Conservation (phyloP, 306 rosid species). For the Fragaria nilgerrensis region DNA sequence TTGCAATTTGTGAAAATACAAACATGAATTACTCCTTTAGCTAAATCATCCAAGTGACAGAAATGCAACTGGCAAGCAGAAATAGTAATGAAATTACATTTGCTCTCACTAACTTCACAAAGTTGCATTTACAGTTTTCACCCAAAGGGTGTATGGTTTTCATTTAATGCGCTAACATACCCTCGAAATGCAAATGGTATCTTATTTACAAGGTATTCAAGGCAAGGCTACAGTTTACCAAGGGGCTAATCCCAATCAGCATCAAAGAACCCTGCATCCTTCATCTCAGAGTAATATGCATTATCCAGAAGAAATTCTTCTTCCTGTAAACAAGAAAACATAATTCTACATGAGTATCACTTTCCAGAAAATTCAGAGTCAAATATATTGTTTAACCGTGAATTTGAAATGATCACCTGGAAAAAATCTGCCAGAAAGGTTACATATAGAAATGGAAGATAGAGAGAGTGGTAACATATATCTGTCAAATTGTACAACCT, state of each 20-base stretch:
- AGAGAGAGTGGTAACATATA: slow-evolving; percentile 60
- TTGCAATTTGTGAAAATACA: too few species aligned
- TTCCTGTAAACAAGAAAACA: slow-evolving; percentile 42
- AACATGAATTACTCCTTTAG: neutral
- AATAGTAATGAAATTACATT: neutral
- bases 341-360: neutral
- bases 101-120: neutral
- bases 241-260: slow-evolving; percentile 65
- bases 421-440: slow-evolving; percentile 72
- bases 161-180: neutral
- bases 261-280: slow-evolving; percentile 90
- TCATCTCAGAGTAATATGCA: slow-evolving; percentile 82
- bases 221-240: neutral
- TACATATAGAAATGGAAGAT: slow-evolving; percentile 64
- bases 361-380: neutral
- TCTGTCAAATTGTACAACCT: slow-evolving; percentile 64
- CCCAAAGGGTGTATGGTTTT: neutral
- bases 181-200: neutral
- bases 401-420: slow-evolving; percentile 40
- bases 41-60: neutral
- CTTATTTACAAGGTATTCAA: slow-evolving; percentile 27
- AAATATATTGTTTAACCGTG: neutral
- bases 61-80: neutral
- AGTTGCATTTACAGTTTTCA: neutral
- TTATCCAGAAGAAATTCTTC: slow-evolving; percentile 70